Evolutionary conservation across 495 filamentous ascomycete species (phyloP), one percentile per base, ranked within the genome.

Genomic region (Tuber indicum): DNA sequence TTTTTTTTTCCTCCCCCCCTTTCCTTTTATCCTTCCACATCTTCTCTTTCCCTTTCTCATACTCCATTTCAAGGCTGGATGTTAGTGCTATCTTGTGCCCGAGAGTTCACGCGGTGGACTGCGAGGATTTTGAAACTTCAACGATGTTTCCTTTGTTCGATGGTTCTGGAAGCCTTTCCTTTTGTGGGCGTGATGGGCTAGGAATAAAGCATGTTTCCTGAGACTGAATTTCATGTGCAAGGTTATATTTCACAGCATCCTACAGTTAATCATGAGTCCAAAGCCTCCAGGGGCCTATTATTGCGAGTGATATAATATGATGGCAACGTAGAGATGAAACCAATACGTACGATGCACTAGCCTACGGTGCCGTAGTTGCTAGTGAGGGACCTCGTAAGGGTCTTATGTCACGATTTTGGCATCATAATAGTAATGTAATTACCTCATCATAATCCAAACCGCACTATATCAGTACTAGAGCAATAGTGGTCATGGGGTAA

Each of bases 91-190:
- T 66, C 4, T 26, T 66, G 58, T 66, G 17, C 58, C 58, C 32
- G 26, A 36, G 14, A 32, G 58, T 66, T 66, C 16, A 26, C 58
- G 32, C 26, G 58, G 52, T 58, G 52, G 52, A 3, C 52, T 12
- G 52, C 52, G 23, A 58, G 52, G 23, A 26, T 32, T 12, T 66
- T 66, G 58, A 66, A 66, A 66, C 32, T 5, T 66, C 32, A 66
- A 36, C 26, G 14, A 36, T 66, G 58, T 66, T 66, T 66, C 26
- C 16, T 36, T 66, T 66, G 12, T 66, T 66, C 26, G 16, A 66
- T 36, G 58, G 58, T 66, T 66, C 58, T 66, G 58, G 58, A 66
- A 66, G 58, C 58, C 58, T 66, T 66, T 66, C 26, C 58, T 66
- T 66, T 66, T 14, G 26, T 5, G 58, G 26, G 58, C 23, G 32